Evolutionary conservation across 352 stramenopile genomes (phyloP).

Genomic region (Phytopythium chamaehyphon): DNA sequence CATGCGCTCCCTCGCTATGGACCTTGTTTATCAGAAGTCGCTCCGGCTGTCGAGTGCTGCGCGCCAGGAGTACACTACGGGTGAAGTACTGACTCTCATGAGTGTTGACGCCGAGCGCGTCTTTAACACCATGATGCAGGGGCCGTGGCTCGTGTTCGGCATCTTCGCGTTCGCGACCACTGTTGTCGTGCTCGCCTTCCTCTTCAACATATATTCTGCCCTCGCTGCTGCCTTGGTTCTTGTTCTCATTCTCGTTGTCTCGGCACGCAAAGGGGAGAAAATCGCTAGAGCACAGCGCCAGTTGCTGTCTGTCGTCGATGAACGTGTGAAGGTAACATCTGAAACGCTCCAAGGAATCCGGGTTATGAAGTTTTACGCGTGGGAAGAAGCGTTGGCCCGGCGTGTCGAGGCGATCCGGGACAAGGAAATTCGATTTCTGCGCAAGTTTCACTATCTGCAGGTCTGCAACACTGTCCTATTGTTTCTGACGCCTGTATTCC

Average conservation of each 20-base stretch:
- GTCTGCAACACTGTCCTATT: slow-evolving; percentile 39
- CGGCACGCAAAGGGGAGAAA: neutral
- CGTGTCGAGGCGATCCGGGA: slow-evolving; percentile 38
- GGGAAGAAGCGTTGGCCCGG: slow-evolving; percentile 37
- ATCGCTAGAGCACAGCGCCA: slow-evolving; percentile 10
- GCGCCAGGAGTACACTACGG: slow-evolving; percentile 29
- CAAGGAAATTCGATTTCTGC: slow-evolving; percentile 33
- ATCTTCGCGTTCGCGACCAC: slow-evolving; percentile 21
- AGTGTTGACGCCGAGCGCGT: slow-evolving; percentile 39
- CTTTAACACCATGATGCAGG: slow-evolving; percentile 27
- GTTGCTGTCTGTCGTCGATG: slow-evolving; percentile 38
- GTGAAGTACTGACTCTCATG: slow-evolving; percentile 39
- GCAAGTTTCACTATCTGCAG: slow-evolving; percentile 28
- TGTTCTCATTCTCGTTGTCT: slow-evolving; percentile 11
- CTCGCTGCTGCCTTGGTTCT: slow-evolving; percentile 14
- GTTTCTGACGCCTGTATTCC: slow-evolving; percentile 28
- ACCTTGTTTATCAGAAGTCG: slow-evolving; percentile 39
- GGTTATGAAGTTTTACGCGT: slow-evolving; percentile 90
- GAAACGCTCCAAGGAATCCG: slow-evolving; percentile 90
- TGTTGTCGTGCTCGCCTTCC: slow-evolving; percentile 19
- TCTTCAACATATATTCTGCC: slow-evolving; percentile 18
- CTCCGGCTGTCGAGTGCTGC: slow-evolving; percentile 52
- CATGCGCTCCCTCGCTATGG: slow-evolving; percentile 33
- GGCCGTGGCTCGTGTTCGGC: slow-evolving; percentile 20
- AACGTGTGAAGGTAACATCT: slow-evolving; percentile 90